Evolutionary conservation across 2,329 filamentous ascomycete genomes (phyloP).

Genomic region (Cladosporium sp.): DNA sequence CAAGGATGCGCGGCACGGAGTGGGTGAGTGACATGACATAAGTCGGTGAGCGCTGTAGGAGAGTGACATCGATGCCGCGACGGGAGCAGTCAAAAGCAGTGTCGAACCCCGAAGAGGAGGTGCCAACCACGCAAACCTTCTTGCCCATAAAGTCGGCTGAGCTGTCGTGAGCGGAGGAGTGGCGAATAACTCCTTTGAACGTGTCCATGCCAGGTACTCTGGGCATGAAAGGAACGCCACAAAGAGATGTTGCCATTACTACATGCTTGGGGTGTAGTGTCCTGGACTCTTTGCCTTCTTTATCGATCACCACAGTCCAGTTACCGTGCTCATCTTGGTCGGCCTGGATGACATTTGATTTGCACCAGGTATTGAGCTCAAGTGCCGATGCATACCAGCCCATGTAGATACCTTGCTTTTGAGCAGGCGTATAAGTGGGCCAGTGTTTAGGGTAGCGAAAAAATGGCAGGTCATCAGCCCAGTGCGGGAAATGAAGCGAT

Average conservation of each 20-base stretch:
- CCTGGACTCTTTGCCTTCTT: constrained; percentile 41
- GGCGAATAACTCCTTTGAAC: constrained; percentile 59
- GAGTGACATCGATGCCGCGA: constrained; percentile 62
- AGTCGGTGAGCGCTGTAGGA: constrained; percentile 64
- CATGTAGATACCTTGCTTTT: constrained; percentile 37
- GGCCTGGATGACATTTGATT: constrained; percentile 45
- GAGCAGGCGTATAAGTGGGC: constrained; percentile 23
- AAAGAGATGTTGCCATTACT: constrained; percentile 64
- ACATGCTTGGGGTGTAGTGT: constrained; percentile 59
- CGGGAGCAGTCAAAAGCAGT: constrained; percentile 56
- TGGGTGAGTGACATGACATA: constrained; percentile 52
- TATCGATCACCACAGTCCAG: constrained; percentile 54
- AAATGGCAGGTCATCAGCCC: background rate
- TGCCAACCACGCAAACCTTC: constrained; percentile 61
- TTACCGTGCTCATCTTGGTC: constrained; percentile 44
- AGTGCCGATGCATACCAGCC: constrained; percentile 60
- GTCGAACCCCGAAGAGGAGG: constrained; percentile 65
- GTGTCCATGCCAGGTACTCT: constrained; percentile 44
- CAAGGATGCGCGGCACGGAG: background rate
- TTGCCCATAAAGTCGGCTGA: constrained; percentile 46
- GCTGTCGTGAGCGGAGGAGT: constrained; percentile 46
- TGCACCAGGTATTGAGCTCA: constrained; percentile 65
- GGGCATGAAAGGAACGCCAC: constrained; percentile 57
- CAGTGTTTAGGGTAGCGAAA: background rate
- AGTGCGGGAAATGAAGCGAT: background rate